Percentiles rank a stretch among this genome's conserved stretches.
These are phyloP conservation scores for Suillus subalutaceus DNA, from an alignment of 768 basidiomycete genomes.

Conservation along the genomic window DNA sequence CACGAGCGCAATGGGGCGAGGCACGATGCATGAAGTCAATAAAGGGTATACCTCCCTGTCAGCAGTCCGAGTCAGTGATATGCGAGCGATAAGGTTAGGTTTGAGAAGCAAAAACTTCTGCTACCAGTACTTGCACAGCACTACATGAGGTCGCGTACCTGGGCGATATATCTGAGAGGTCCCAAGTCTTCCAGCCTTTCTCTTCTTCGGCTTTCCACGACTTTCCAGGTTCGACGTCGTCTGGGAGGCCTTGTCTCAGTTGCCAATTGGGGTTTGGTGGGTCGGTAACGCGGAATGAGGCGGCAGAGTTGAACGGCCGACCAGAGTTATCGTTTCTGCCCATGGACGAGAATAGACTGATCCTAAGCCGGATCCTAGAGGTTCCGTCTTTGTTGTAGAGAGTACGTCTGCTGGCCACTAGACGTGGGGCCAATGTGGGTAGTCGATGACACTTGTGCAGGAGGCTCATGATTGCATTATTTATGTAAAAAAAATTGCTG, in stretches of 20 bases:
- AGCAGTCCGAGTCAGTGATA: constrained; percentile 25
- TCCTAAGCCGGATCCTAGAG: constrained; percentile 1
- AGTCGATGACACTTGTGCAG: background rate
- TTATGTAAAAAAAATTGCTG: background rate
- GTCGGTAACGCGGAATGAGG: constrained; percentile 37
- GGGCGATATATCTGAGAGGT: constrained; percentile 36
- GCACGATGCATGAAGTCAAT: constrained; percentile 60
- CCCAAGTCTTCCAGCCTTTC: constrained; percentile 44
- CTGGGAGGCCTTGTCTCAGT: constrained; percentile 41
- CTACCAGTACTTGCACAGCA: constrained; percentile 2
- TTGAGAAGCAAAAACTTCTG: constrained; percentile 13
- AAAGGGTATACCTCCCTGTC: constrained; percentile 47
- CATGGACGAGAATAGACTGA: constrained; percentile 10
- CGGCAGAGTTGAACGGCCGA: constrained; percentile 25
- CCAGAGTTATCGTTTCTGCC: constrained; percentile 11
- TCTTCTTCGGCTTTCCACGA: constrained; percentile 37
- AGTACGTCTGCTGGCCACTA: too few species aligned
- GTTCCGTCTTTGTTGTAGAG: background rate
- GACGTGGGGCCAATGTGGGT: background rate
- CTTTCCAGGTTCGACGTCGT: constrained; percentile 20
- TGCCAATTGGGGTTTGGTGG: constrained; percentile 48
- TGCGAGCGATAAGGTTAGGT: constrained; percentile 21
- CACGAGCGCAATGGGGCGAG: constrained; percentile 70
- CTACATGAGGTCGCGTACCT: constrained; percentile 27
- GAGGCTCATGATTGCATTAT: background rate